A percentile compares a stretch with the other conserved stretches of the same genome.
Evolutionary conservation across 1,284 basidiomycete species (phyloP).

Genomic region (Ustilago esculenta): DNA sequence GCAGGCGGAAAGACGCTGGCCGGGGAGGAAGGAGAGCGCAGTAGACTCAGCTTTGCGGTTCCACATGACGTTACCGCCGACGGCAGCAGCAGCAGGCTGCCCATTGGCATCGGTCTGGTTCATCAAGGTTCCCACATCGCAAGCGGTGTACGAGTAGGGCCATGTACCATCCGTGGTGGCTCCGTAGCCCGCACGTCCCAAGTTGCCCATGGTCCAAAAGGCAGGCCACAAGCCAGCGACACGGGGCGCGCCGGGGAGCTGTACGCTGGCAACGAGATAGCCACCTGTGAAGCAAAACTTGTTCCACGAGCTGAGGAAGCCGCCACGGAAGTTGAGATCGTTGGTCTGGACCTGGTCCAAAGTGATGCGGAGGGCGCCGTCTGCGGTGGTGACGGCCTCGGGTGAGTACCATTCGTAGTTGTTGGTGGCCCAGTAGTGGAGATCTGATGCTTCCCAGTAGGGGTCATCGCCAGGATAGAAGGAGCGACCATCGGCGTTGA

Average conservation of each 20-base stretch:
- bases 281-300: slow-evolving; percentile 96
- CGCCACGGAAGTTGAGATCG: slow-evolving; percentile 74
- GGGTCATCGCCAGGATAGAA: slow-evolving; percentile 74
- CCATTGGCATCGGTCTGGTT: slow-evolving; percentile 58
- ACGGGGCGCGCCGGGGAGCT: slow-evolving; percentile 78
- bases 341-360: slow-evolving; percentile 69
- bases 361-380: slow-evolving; percentile 83
- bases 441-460: slow-evolving; percentile 77
- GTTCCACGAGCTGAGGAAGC: slow-evolving; percentile 76
- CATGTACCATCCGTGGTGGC: slow-evolving; percentile 74
- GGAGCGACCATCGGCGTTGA: slow-evolving; percentile 63
- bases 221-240: slow-evolving; percentile 67
- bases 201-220: slow-evolving; percentile 87
- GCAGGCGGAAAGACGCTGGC: slow-evolving; percentile 76
- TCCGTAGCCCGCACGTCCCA: slow-evolving; percentile 64
- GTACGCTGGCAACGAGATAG: slow-evolving; percentile 79
- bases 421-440: slow-evolving; percentile 76
- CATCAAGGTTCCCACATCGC: slow-evolving; percentile 60
- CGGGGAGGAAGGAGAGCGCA: slow-evolving; percentile 73
- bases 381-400: slow-evolving; percentile 78
- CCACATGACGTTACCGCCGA: slow-evolving; percentile 52
- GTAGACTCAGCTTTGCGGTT: slow-evolving; percentile 61
- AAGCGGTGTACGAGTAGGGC: slow-evolving; percentile 72
- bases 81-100: slow-evolving; percentile 29
- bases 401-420: slow-evolving; percentile 75